These are phyloP conservation scores for Sordariomycetes sp. DNA, from an alignment of 2,329 filamentous ascomycete species.

Conservation along the genomic window DNA sequence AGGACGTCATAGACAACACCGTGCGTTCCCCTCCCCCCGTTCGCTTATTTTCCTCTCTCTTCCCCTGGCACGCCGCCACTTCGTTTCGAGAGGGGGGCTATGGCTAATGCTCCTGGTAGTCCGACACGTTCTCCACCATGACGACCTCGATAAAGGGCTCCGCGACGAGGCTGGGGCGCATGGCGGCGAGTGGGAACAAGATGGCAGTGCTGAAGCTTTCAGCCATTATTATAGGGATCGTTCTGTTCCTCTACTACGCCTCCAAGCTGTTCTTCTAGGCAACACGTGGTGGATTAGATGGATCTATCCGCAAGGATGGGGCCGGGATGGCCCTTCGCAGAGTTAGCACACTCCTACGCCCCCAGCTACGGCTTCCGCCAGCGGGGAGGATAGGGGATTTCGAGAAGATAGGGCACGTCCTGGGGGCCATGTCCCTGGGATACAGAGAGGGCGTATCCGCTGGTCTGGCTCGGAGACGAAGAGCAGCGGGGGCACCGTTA, in stretches of 20 bases:
- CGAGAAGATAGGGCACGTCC: neutral
- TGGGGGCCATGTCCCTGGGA: neutral
- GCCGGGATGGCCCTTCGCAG: neutral
- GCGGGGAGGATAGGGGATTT: neutral
- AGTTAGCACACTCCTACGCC: neutral
- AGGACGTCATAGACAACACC: conserved; percentile 79
- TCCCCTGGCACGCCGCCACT: too few species aligned
- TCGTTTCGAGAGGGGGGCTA: neutral
- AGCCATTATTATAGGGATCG: conserved; percentile 63
- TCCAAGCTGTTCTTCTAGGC: conserved; percentile 49
- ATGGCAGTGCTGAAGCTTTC: conserved; percentile 84
- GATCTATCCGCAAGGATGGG: neutral
- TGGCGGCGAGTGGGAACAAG: conserved; percentile 86
- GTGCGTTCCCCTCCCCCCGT: conserved; percentile 36
- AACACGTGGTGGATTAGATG: neutral
- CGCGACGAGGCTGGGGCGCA: conserved; percentile 70
- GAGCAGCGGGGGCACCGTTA: too few species aligned
- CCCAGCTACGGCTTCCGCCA: neutral
- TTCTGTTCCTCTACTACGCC: conserved; percentile 68
- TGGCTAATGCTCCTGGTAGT: conserved; percentile 33
- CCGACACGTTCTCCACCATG: conserved; percentile 87
- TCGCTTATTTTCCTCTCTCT: neutral
- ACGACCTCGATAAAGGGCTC: conserved; percentile 73
- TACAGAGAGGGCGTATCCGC: neutral
- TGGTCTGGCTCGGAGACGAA: too few species aligned